Conservation (phyloP, 2,329 filamentous ascomycete species). For the Rasamsonia emersonii region DNA sequence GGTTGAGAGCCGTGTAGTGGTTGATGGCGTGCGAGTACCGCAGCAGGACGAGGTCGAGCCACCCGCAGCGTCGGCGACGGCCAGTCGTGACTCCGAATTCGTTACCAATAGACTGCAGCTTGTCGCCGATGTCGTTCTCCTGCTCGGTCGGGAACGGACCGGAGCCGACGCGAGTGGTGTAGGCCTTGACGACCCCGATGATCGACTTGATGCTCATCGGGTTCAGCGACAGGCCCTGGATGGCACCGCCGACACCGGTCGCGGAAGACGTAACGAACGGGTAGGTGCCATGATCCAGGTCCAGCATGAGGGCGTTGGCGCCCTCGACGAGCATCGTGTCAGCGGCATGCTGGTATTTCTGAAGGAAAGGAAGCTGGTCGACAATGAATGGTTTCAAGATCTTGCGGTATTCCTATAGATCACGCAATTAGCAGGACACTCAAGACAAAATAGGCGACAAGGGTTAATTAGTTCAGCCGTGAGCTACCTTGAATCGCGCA, state of each 20-base stretch:
- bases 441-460: conserved; percentile 1
- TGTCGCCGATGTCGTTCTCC: conserved; percentile 48
- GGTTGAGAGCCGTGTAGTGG: conserved; percentile 49
- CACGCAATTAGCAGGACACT: neutral
- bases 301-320: conserved; percentile 56
- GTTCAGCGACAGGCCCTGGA: conserved; percentile 52
- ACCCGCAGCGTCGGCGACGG: conserved; percentile 54
- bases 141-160: conserved; percentile 58
- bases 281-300: conserved; percentile 47
- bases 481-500: conserved; percentile 43
- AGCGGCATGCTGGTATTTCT: conserved; percentile 45
- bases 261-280: conserved; percentile 42
- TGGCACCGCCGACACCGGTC: conserved; percentile 41
- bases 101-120: conserved; percentile 47
- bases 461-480: neutral
- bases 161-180: conserved; percentile 52
- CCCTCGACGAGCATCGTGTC: conserved; percentile 52
- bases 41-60: conserved; percentile 57
- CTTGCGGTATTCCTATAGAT: conserved; percentile 27
- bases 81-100: conserved; percentile 53
- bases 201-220: conserved; percentile 49
- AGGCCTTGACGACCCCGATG: conserved; percentile 58
- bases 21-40: conserved; percentile 52
- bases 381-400: conserved; percentile 30
- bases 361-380: conserved; percentile 44